Evolutionary conservation across 2,329 filamentous ascomycete genomes (phyloP), one percentile per base, ranked within the genome.

Genomic region (Aspergillus phoenicis): DNA sequence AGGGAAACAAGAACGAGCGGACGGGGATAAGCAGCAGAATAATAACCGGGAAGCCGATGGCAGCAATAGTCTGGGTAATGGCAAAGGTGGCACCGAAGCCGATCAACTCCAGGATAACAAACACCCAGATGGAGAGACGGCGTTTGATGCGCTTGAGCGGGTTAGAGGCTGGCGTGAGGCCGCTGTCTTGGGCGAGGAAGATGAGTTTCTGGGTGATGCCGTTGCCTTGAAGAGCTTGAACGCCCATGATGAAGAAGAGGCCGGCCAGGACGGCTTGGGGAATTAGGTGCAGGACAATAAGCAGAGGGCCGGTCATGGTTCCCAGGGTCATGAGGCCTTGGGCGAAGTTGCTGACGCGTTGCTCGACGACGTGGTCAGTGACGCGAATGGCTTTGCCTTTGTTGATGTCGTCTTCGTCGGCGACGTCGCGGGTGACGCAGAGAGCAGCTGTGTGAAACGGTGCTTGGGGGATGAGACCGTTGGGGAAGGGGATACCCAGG

Each of bases 231-330:
- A 94, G 85, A 3, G 90, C 90, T 77, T 93, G 89, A 62, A 91
- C 83, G 45, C 90, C 91, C 91, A 94, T 93, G 72, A 92, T 85
- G 77, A 93, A 93, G 81, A 94, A 94, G 26, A 94, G 83, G 0
- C 91, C 91, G 0, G 90, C 91, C 58, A 94, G 84, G 1, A 93
- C 90, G 62, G 88, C 90, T 71, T 93, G 90, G 0, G 91, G 91
- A 66, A 94, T 91, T 8, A 92, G 83, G 69, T 92, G 88, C 8
- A 94, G 80, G 15, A 93, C 89, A 20, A 88, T 78, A 1, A 94
- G 84, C 2, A 94, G 80, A 0, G 91, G 91, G 0, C 88, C 88
- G 0, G 87, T 85, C 89, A 93, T 93, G 61, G 91, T 92, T 48
- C 89, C 89, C 4, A 94, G 83, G 0, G 90, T 92, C 2, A 94